Percentiles rank a stretch among this genome's conserved stretches.
Conservation (phyloP, 495 filamentous ascomycete species). For the Penicillium steckii region DNA sequence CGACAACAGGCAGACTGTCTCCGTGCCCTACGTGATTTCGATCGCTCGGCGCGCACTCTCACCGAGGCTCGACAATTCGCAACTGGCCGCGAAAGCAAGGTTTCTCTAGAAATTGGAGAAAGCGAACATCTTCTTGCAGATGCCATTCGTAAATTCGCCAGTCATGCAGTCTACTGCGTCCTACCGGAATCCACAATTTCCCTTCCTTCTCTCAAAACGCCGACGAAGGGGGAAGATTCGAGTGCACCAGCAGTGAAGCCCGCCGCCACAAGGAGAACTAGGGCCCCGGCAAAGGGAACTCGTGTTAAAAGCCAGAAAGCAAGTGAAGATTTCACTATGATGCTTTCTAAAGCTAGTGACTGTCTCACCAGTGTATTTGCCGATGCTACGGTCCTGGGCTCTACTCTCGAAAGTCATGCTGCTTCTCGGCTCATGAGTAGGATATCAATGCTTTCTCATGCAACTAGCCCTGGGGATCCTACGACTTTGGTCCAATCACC, state of each 20-base stretch:
- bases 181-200: slow-evolving; percentile 90
- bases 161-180: slow-evolving; percentile 82
- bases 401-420: slow-evolving; percentile 45
- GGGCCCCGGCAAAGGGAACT: slow-evolving; percentile 27
- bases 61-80: slow-evolving; percentile 35
- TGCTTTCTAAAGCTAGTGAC: slow-evolving; percentile 42
- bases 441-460: slow-evolving; percentile 47
- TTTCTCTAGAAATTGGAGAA: slow-evolving; percentile 42
- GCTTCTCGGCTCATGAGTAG: slow-evolving; percentile 46
- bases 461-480: slow-evolving; percentile 31
- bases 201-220: slow-evolving; percentile 61
- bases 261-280: slow-evolving; percentile 23
- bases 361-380: slow-evolving; percentile 37
- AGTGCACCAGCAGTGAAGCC: slow-evolving; percentile 16
- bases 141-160: slow-evolving; percentile 64
- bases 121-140: slow-evolving; percentile 52
- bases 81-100: slow-evolving; percentile 36
- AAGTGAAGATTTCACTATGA: slow-evolving; percentile 38
- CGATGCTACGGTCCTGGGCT: slow-evolving; percentile 40
- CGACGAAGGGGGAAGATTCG: slow-evolving; percentile 23
- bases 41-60: slow-evolving; percentile 34
- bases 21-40: slow-evolving; percentile 37
- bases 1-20: slow-evolving; percentile 59
- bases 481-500: slow-evolving; percentile 36
- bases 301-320: slow-evolving; percentile 34